Evolutionary conservation across 257 asterid species (phyloP).

Genomic region (Nicotiana benthamiana): DNA sequence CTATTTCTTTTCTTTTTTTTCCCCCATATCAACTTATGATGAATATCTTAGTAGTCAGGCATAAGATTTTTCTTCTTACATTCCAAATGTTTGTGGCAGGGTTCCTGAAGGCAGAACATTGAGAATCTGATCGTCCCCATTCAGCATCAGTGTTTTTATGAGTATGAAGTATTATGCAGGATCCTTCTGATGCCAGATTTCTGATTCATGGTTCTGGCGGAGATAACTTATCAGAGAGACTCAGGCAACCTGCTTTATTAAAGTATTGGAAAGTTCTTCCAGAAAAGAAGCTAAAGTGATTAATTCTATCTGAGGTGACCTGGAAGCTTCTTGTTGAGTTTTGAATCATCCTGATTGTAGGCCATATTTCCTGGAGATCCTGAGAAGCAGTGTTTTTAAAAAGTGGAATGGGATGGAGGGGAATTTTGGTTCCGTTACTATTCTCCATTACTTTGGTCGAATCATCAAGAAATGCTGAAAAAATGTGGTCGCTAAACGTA

Average conservation of each 20-base stretch:
- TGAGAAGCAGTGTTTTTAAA: neutral
- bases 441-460: slow-evolving; percentile 40
- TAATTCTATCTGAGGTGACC: neutral
- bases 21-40: neutral
- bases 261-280: neutral
- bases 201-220: neutral
- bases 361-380: neutral
- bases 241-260: neutral
- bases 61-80: neutral
- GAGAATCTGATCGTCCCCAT: neutral
- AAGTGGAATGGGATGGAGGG: slow-evolving; percentile 62
- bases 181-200: neutral
- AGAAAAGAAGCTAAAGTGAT: neutral
- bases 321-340: neutral
- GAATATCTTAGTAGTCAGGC: neutral
- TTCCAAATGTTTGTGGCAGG: slow-evolving; percentile 3
- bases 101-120: neutral
- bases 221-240: neutral
- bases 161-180: neutral
- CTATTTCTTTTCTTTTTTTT: neutral
- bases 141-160: neutral
- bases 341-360: neutral
- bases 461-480: slow-evolving; percentile 46
- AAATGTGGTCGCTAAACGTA: slow-evolving; percentile 28
- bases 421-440: slow-evolving; percentile 28